Percentiles rank a stretch among this genome's conserved stretches.
These are phyloP conservation scores for Calvatia gigantea DNA, from an alignment of 768 basidiomycete species.

Conservation along the genomic window DNA sequence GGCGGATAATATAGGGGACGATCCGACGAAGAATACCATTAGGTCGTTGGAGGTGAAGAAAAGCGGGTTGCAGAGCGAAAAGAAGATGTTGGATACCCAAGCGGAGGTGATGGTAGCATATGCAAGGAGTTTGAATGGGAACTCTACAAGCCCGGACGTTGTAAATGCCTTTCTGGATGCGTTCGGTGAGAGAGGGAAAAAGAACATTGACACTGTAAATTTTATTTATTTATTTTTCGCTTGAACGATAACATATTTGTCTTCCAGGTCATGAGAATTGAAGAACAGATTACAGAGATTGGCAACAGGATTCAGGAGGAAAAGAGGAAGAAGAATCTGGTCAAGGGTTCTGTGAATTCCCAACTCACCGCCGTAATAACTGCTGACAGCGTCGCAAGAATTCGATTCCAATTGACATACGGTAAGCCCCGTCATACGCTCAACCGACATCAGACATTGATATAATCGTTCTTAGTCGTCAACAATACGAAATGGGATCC, in stretches of 20 bases:
- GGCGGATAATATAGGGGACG: conserved; percentile 12
- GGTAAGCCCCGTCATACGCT: conserved; percentile 28
- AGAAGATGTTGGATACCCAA: conserved; percentile 36
- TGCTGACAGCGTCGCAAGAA: conserved; percentile 28
- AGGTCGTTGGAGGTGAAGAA: conserved; percentile 34
- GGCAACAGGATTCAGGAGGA: conserved; percentile 36
- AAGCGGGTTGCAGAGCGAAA: conserved; percentile 33
- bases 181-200: conserved; percentile 34
- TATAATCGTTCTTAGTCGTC: conserved; percentile 38
- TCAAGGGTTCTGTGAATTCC: conserved; percentile 30
- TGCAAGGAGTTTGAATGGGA: conserved; percentile 39
- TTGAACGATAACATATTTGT: neutral
- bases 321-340: conserved; percentile 25
- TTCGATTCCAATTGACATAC: conserved; percentile 50
- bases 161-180: conserved; percentile 39
- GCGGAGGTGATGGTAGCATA: conserved; percentile 39
- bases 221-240: neutral
- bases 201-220: conserved; percentile 30
- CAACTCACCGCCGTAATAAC: conserved; percentile 41
- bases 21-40: conserved; percentile 27
- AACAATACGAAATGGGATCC: conserved; percentile 48
- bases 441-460: neutral
- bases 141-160: conserved; percentile 33
- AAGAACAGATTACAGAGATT: conserved; percentile 38
- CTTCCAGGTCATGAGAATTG: conserved; percentile 28